Conservation (phyloP, 2,329 filamentous ascomycete species). For the Lasiodiplodia sp. region DNA sequence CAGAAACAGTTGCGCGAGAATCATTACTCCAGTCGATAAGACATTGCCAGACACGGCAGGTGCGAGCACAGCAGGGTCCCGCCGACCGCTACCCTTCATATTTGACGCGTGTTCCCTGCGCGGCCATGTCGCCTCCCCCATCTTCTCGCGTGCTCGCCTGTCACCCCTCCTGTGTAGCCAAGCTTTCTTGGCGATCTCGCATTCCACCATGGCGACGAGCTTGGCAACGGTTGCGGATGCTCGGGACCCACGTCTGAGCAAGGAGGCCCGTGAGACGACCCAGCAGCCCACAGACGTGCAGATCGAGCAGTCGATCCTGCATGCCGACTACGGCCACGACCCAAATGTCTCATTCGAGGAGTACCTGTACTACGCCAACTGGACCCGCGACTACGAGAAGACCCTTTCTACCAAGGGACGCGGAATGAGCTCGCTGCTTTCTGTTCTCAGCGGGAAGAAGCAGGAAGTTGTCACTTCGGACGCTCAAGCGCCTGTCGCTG, state of each 20-base stretch:
- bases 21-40: neutral
- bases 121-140: neutral
- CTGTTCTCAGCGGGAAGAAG: conserved; percentile 25
- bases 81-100: neutral
- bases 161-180: neutral
- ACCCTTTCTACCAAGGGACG: conserved; percentile 28
- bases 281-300: conserved; percentile 10
- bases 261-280: neutral
- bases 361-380: conserved; percentile 49
- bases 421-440: conserved; percentile 11
- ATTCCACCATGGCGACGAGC: conserved; percentile 14
- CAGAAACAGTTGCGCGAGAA: neutral
- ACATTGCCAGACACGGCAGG: conserved; percentile 1
- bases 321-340: conserved; percentile 34
- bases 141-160: neutral
- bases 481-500: conserved; percentile 15
- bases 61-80: neutral
- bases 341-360: conserved; percentile 44
- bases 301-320: conserved; percentile 5
- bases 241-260: neutral
- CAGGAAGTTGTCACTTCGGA: conserved; percentile 13
- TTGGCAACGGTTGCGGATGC: conserved; percentile 13
- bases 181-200: conserved; percentile 22
- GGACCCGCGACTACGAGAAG: conserved; percentile 45
- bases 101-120: neutral